Conservation (phyloP, 2,329 filamentous ascomycete genomes). For the Stylonectria norvegica region DNA sequence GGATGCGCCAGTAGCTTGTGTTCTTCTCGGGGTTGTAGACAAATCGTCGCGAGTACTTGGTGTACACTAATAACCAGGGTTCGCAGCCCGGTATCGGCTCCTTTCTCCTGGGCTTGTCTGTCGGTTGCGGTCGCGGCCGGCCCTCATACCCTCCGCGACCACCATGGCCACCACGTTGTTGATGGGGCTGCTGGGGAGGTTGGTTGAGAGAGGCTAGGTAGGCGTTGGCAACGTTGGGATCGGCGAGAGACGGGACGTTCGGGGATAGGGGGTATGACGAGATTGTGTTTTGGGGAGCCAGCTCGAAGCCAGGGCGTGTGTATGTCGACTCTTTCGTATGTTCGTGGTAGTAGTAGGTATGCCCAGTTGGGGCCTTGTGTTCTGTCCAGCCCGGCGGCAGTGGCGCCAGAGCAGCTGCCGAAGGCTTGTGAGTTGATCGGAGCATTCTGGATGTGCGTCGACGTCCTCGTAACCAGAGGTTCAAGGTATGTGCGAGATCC, state of each 20-base stretch:
- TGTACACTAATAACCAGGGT: conserved; percentile 91
- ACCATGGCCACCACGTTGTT: conserved; percentile 33
- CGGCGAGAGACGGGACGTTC: conserved; percentile 41
- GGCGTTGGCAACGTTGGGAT: conserved; percentile 57
- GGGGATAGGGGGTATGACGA: conserved; percentile 28
- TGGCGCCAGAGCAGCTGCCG: conserved; percentile 48
- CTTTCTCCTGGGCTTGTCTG: conserved; percentile 78
- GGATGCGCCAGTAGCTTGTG: conserved; percentile 92
- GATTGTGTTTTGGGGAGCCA: conserved; percentile 29
- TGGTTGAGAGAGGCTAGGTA: conserved; percentile 55
- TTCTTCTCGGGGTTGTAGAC: conserved; percentile 85
- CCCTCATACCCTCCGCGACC: conserved; percentile 52
- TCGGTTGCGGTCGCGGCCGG: conserved; percentile 62
- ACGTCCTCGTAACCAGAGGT: neutral
- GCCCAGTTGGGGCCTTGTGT: conserved; percentile 83
- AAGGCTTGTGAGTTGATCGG: conserved; percentile 71
- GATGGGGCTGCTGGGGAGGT: conserved; percentile 35
- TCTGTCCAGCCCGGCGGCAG: conserved; percentile 86
- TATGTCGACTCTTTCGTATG: conserved; percentile 85
- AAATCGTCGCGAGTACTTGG: conserved; percentile 83
- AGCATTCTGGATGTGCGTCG: conserved; percentile 52
- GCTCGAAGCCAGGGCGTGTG: conserved; percentile 58
- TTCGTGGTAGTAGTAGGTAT: conserved; percentile 84
- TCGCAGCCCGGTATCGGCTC: conserved; percentile 74
- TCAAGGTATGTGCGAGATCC: neutral